A percentile compares a stretch with the other conserved stretches of the same genome.
Evolutionary conservation across 768 basidiomycete genomes (phyloP).

Genomic region (Xerocomellus dryophilus): DNA sequence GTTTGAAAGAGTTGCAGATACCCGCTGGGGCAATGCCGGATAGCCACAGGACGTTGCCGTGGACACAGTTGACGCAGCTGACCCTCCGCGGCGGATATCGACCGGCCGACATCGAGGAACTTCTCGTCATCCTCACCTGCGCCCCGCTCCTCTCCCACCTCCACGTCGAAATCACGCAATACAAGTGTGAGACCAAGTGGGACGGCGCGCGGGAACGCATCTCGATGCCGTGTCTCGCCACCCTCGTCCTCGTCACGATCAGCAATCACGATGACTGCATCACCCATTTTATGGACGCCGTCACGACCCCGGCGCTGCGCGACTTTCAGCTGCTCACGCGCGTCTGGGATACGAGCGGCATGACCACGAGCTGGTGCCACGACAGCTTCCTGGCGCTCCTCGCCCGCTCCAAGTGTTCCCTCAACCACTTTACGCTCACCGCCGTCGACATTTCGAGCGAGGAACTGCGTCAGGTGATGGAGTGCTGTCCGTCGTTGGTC

Average conservation of each 20-base stretch:
- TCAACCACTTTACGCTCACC: slow-evolving; percentile 32
- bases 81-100: slow-evolving; percentile 32
- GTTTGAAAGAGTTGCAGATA: slow-evolving; percentile 27
- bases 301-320: slow-evolving; percentile 23
- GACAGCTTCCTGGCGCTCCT: slow-evolving; percentile 28
- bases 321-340: slow-evolving; percentile 33
- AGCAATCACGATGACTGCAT: slow-evolving; percentile 28
- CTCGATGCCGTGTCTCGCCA: slow-evolving; percentile 30
- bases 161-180: slow-evolving; percentile 33
- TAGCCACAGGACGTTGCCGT: slow-evolving; percentile 31
- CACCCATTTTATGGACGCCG: slow-evolving; percentile 25
- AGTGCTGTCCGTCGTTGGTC: slow-evolving; percentile 30
- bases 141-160: slow-evolving; percentile 29
- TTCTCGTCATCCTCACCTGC: slow-evolving; percentile 23
- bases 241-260: slow-evolving; percentile 33
- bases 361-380: slow-evolving; percentile 30
- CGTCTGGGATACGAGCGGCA: slow-evolving; percentile 32
- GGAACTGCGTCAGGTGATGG: slow-evolving; percentile 26
- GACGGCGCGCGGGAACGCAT: slow-evolving; percentile 21
- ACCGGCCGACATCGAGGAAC: slow-evolving; percentile 24
- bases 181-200: slow-evolving; percentile 29
- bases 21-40: slow-evolving; percentile 32
- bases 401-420: slow-evolving; percentile 26
- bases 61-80: slow-evolving; percentile 33
- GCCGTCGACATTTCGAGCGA: slow-evolving; percentile 22